Evolutionary conservation across 2,329 filamentous ascomycete species (phyloP), one percentile per base, ranked within the genome.

Genomic region (Sclerotiophoma versabilis): DNA sequence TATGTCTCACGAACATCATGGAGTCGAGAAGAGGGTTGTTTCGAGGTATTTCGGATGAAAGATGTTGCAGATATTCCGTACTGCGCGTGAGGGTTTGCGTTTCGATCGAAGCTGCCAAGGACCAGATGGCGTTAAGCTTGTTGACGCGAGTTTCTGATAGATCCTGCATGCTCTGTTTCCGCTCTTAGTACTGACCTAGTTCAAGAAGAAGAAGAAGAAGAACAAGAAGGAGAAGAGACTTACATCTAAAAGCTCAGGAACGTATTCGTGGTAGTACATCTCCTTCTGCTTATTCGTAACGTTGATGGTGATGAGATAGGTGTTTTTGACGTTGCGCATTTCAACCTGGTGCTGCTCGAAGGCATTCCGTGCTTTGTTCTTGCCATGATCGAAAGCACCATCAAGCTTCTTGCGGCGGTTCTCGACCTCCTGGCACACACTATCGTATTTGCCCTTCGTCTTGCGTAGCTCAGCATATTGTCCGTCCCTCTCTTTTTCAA

Each of bases 291-390:
- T 96, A 77, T 99, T 99, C 27, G 93, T 96, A 54, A 98, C 91
- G 72, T 96, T 96, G 79, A 99, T 96, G 57, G 87, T 85, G 69
- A 99, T 96, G 57, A 99, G 80, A 72, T 99, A 99, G n/a, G 90
- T 92, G 75, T 99, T 99, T 81, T 99, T 99, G 74, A 89, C 84
- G 73, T 99, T 99, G 77, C 95, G 91, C 95, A 98, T 98, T 65
- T 99, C 95, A 56, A 88, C 79, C 56, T 96, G 83, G 75, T 98
- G 93, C 72, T 96, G 92, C 69, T 96, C 91, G 76, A 96, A 99
- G 30, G 91, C 87, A 72, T 86, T 89, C 72, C 96, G 91, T 7
- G 93, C 92, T 79, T 97, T 99, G 59, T 86, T 80, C 78, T 96
- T 97, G 74, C 84, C 80, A 66, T 87, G 82, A 62, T 98, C 93